Percentiles rank a stretch among this genome's conserved stretches.
These are phyloP conservation scores for Prunus yedoensis DNA, from an alignment of 331 rosid species.

Conservation along the genomic window DNA sequence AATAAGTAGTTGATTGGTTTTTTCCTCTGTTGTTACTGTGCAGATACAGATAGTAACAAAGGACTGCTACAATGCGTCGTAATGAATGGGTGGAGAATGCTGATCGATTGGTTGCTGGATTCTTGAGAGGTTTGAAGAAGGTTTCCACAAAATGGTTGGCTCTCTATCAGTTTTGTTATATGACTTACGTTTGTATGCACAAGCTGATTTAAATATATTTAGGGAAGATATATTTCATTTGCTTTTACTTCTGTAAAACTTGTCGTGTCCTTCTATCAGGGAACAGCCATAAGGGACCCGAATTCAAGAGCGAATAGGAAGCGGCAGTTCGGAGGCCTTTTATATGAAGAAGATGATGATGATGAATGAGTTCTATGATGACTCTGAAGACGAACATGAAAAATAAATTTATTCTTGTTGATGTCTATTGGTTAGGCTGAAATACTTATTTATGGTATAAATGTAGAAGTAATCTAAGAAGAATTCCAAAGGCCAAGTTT, in stretches of 20 bases:
- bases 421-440: not conserved
- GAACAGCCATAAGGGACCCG: slow-evolving; percentile 86
- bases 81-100: slow-evolving; percentile 97
- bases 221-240: not conserved
- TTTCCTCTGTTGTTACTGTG: slow-evolving; percentile 11
- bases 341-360: slow-evolving; percentile 46
- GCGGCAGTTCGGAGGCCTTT: slow-evolving; percentile 47
- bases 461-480: not conserved
- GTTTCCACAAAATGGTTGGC: slow-evolving; percentile 89
- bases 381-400: slow-evolving; percentile 36
- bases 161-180: not conserved
- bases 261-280: slow-evolving; percentile 42
- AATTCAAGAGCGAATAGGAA: slow-evolving; percentile 74
- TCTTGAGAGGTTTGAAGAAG: slow-evolving; percentile 96
- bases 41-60: slow-evolving; percentile 77
- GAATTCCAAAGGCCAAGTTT: not conserved
- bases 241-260: not conserved
- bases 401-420: not conserved
- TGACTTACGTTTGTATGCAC: not conserved
- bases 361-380: slow-evolving; percentile 48
- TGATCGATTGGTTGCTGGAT: slow-evolving; percentile 91
- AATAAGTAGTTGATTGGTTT: not conserved
- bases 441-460: not conserved
- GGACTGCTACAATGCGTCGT: slow-evolving; percentile 78
- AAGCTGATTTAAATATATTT: slow-evolving; percentile 1